phyloP scores from a whole-genome alignment of 164 flowering plant genomes.

The Sextonia rubra region DNA sequence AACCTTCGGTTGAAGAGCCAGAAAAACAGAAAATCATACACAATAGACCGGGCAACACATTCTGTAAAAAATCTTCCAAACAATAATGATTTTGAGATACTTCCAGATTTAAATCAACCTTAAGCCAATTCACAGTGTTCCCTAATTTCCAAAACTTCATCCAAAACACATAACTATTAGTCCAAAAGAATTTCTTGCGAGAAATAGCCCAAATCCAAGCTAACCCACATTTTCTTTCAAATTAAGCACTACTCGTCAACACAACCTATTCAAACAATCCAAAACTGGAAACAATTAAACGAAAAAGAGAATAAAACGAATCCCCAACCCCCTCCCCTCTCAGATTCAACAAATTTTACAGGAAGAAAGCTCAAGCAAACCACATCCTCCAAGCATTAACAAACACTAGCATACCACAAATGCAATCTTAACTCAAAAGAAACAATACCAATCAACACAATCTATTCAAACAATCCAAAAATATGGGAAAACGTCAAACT shows the following conservation, averaged over 20 bases:
- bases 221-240: background rate
- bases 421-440: background rate
- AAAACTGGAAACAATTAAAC: too few relatives aligned
- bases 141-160: too few relatives aligned
- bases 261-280: background rate
- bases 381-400: background rate
- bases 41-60: too few relatives aligned
- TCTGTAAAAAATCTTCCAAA: too few relatives aligned
- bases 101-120: background rate
- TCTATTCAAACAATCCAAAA: background rate
- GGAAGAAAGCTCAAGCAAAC: background rate
- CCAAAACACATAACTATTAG: too few relatives aligned
- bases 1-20: too few relatives aligned
- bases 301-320: too few relatives aligned
- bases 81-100: too few relatives aligned
- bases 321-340: background rate
- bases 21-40: too few relatives aligned
- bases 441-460: background rate
- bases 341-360: background rate
- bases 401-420: background rate
- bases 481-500: background rate
- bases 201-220: background rate
- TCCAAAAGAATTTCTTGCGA: background rate
- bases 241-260: background rate
- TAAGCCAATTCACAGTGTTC: background rate